Evolutionary conservation across 2,329 filamentous ascomycete species (phyloP).

Genomic region (Calonectria pseudoreteaudii): DNA sequence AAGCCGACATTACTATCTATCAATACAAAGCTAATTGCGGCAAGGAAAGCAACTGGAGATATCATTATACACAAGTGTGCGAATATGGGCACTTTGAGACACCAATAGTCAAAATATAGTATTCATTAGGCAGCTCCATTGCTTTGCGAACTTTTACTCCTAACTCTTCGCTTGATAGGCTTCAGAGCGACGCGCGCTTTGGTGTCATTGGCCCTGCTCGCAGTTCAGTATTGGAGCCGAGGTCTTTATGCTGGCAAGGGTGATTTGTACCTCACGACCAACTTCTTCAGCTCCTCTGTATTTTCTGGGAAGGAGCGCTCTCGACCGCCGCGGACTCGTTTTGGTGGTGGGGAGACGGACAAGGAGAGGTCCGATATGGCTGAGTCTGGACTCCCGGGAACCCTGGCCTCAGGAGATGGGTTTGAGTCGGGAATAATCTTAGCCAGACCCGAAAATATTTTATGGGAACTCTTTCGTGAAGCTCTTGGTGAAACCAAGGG

Average conservation of each 20-base stretch:
- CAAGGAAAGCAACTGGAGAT: neutral
- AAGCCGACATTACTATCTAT: neutral
- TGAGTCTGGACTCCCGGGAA: conserved; percentile 11
- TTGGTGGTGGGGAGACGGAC: neutral
- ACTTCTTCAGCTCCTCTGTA: neutral
- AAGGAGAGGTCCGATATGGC: conserved; percentile 23
- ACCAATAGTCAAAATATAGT: neutral
- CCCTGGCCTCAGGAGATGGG: neutral
- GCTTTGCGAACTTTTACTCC: neutral
- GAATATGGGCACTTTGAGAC: neutral
- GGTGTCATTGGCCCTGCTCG: neutral
- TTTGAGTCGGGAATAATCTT: neutral
- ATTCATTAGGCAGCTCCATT: neutral
- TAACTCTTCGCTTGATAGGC: neutral
- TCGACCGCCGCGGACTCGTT: neutral
- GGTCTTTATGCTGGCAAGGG: neutral
- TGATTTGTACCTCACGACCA: neutral
- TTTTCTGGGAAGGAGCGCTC: neutral
- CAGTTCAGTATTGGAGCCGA: neutral
- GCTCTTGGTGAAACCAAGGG: neutral
- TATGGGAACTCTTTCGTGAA: too few relatives aligned
- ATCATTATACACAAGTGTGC: neutral
- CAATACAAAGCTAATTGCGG: neutral
- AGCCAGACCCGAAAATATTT: neutral
- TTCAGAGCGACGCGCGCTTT: neutral